These are phyloP conservation scores for Rhamnella rubrinervis DNA, from an alignment of 331 rosid genomes.

Conservation along the genomic window DNA sequence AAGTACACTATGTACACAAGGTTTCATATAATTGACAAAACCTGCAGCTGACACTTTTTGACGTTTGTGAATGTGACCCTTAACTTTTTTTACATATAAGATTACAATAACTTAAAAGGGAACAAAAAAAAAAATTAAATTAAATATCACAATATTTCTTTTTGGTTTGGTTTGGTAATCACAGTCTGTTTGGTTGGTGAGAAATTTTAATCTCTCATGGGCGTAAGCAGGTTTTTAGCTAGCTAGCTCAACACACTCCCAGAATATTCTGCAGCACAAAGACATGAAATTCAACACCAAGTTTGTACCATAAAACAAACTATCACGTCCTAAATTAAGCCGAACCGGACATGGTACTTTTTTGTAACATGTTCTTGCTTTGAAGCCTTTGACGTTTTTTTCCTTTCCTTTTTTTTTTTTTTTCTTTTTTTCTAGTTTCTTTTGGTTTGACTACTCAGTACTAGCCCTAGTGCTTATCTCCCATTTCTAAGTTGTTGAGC, in stretches of 20 bases:
- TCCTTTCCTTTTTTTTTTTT: background rate
- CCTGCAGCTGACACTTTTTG: slow-evolving; percentile 20
- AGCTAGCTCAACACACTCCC: slow-evolving; percentile 35
- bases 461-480: slow-evolving; percentile 34
- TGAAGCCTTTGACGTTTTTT: slow-evolving; percentile 14
- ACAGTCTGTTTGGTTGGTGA: slow-evolving; percentile 45
- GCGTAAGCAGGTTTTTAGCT: slow-evolving; percentile 26
- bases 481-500: slow-evolving; percentile 44
- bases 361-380: slow-evolving; percentile 44
- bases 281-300: background rate
- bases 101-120: slow-evolving; percentile 28
- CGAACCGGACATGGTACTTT: slow-evolving; percentile 40
- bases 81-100: slow-evolving; percentile 31
- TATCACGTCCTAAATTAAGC: background rate
- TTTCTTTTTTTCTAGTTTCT: background rate
- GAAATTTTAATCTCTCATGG: slow-evolving; percentile 26
- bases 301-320: background rate
- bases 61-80: slow-evolving; percentile 31
- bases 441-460: background rate
- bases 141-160: slow-evolving; percentile 6
- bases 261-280: too few species aligned
- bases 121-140: too few species aligned
- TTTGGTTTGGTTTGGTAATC: slow-evolving; percentile 32
- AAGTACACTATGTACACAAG: slow-evolving; percentile 39
- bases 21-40: slow-evolving; percentile 26